These are phyloP conservation scores for Chlamydomonas sp. DNA, from an alignment of 139 green algal species.

Conservation along the genomic window DNA sequence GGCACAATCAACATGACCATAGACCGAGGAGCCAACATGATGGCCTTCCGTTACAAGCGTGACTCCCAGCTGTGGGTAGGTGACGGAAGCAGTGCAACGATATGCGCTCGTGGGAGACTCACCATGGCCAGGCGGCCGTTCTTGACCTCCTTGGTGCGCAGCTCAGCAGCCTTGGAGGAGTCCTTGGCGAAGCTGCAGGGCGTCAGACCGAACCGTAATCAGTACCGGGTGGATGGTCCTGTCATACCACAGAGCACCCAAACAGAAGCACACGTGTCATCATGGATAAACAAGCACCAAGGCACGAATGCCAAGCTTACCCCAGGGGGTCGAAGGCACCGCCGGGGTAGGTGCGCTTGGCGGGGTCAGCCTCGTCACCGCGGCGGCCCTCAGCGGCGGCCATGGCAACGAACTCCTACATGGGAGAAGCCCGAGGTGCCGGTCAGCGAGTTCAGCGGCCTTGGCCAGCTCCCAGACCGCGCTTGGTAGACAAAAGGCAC, in stretches of 20 bases:
- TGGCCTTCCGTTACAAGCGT: too few species aligned
- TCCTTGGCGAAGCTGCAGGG: conserved; percentile 76
- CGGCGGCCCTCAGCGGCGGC: conserved; percentile 77
- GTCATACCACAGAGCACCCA: too few species aligned
- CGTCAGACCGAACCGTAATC: too few species aligned
- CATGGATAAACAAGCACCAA: neutral
- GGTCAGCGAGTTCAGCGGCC: neutral
- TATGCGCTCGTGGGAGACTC: too few species aligned
- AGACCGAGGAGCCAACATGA: too few species aligned
- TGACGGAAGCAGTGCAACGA: too few species aligned
- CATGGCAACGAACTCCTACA: conserved; percentile 79
- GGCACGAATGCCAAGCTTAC: neutral
- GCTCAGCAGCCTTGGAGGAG: conserved; percentile 61
- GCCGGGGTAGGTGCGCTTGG: conserved; percentile 84
- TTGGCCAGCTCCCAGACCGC: neutral
- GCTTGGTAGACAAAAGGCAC: too few species aligned
- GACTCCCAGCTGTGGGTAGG: too few species aligned
- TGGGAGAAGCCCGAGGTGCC: neutral
- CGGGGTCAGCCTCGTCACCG: conserved; percentile 67
- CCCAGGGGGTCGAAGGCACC: conserved; percentile 91
- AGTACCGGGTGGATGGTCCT: too few species aligned
- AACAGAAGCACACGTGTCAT: neutral
- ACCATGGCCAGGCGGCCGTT: conserved; percentile 88
- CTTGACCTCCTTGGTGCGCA: conserved; percentile 95
- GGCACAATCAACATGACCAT: too few species aligned